Percentiles rank a stretch among this genome's conserved stretches.
phyloP scores from a whole-genome alignment of 176 grass and related monocot species.

The Triticum turgidum region DNA sequence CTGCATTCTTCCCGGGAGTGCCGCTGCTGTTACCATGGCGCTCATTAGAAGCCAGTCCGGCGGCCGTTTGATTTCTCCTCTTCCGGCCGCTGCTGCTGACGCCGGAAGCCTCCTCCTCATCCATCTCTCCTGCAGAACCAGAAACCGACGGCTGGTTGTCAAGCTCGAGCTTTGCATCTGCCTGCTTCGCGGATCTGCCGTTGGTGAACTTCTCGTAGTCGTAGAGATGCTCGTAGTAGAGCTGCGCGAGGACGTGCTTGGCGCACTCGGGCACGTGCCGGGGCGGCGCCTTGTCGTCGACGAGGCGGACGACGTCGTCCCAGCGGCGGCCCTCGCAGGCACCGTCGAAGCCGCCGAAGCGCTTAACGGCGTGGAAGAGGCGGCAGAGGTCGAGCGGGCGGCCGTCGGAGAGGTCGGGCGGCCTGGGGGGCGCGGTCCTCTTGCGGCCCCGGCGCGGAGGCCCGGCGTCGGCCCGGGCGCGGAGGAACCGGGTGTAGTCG shows the following conservation, averaged over 20 bases:
- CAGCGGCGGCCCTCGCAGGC: conserved; percentile 57
- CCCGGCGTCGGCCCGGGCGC: conserved; percentile 12
- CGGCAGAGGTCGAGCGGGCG: conserved; percentile 79
- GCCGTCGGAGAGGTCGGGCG: conserved; percentile 54
- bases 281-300: conserved; percentile 40
- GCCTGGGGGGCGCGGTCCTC: conserved; percentile 20
- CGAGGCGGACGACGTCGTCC: conserved; percentile 62
- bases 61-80: conserved; percentile 17
- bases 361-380: conserved; percentile 80
- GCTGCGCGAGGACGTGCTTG: conserved; percentile 82
- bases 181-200: background rate
- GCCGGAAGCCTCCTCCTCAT: background rate
- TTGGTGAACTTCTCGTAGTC: conserved; percentile 69
- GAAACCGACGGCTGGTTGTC: conserved; percentile 14
- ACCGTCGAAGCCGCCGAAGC: conserved; percentile 71
- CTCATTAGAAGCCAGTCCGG: background rate
- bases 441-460: conserved; percentile 24
- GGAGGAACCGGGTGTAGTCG: conserved; percentile 68
- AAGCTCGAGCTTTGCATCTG: background rate
- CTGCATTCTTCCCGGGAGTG: background rate
- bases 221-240: conserved; percentile 82
- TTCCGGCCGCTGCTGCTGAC: background rate
- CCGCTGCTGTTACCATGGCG: background rate
- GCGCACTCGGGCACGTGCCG: conserved; percentile 67
- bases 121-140: background rate